phyloP scores from a whole-genome alignment of 768 basidiomycete species.

The Russula virescens region DNA sequence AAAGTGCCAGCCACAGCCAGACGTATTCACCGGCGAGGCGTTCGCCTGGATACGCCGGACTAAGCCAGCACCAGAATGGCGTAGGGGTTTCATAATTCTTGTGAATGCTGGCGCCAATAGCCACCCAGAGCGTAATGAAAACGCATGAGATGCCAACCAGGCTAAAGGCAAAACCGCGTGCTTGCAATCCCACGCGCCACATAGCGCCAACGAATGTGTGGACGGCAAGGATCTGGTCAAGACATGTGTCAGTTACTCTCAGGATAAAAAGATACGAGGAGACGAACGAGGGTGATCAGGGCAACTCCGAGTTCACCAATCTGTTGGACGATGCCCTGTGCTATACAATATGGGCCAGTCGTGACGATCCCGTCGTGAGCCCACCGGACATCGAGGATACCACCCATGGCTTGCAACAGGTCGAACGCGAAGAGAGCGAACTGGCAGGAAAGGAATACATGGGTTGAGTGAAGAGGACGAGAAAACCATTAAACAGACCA shows the following conservation, averaged over 20 bases:
- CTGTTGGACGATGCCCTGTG: constrained; percentile 38
- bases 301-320: constrained; percentile 40
- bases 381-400: constrained; percentile 36
- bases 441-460: constrained; percentile 23
- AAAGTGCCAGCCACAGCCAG: constrained; percentile 42
- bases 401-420: constrained; percentile 36
- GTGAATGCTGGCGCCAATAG: constrained; percentile 29
- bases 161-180: constrained; percentile 27
- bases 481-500: constrained; percentile 29
- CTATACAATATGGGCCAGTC: constrained; percentile 33
- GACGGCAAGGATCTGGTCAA: constrained; percentile 28
- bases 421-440: constrained; percentile 31
- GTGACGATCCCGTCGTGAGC: constrained; percentile 33
- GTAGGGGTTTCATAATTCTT: constrained; percentile 33
- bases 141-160: constrained; percentile 5
- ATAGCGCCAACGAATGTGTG: constrained; percentile 39
- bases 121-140: constrained; percentile 33
- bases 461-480: neutral
- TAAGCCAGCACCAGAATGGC: constrained; percentile 45
- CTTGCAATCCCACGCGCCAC: constrained; percentile 32
- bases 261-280: neutral
- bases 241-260: constrained; percentile 27
- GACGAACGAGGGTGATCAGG: constrained; percentile 37
- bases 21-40: constrained; percentile 40
- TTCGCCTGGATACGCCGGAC: constrained; percentile 28